A percentile compares a stretch with the other conserved stretches of the same genome.
Conservation (phyloP, 1,284 basidiomycete genomes). For the Rhodofomes roseus region DNA sequence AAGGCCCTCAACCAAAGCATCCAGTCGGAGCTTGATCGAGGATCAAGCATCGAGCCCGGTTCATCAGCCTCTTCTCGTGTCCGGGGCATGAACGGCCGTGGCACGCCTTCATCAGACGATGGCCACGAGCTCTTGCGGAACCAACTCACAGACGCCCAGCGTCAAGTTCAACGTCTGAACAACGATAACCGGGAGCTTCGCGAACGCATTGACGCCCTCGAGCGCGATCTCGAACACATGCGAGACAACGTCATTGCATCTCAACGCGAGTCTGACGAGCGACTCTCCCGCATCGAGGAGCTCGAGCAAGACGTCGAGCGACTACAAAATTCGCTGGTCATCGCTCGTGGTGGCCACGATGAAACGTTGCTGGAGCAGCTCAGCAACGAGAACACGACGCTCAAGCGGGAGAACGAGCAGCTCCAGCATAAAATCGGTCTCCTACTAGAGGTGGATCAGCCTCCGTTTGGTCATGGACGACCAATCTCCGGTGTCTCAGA, state of each 20-base stretch:
- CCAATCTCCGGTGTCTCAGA: slow-evolving; percentile 63
- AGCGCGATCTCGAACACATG: slow-evolving; percentile 69
- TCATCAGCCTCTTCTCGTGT: slow-evolving; percentile 38
- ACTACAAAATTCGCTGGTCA: slow-evolving; percentile 69
- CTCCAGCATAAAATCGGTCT: slow-evolving; percentile 84
- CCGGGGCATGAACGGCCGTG: slow-evolving; percentile 71
- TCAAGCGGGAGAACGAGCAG: slow-evolving; percentile 81
- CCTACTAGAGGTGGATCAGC: slow-evolving; percentile 80
- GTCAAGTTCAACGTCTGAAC: slow-evolving; percentile 66
- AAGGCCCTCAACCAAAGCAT: slow-evolving; percentile 77
- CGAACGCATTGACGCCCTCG: slow-evolving; percentile 68
- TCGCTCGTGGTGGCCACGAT: slow-evolving; percentile 71
- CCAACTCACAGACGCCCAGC: slow-evolving; percentile 69
- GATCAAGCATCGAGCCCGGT: slow-evolving; percentile 54
- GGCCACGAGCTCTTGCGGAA: slow-evolving; percentile 60
- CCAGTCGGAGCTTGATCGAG: slow-evolving; percentile 80
- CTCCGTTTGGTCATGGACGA: slow-evolving; percentile 57
- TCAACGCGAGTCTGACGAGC: slow-evolving; percentile 76
- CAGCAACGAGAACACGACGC: slow-evolving; percentile 69
- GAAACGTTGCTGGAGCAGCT: slow-evolving; percentile 74
- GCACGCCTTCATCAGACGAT: slow-evolving; percentile 74
- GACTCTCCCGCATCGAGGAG: slow-evolving; percentile 70
- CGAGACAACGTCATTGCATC: slow-evolving; percentile 71
- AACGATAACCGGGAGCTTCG: slow-evolving; percentile 76
- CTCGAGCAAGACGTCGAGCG: slow-evolving; percentile 79